Evolutionary conservation across 1,139 yeast genomes (phyloP).

Genomic region (Kazachstania sp.): DNA sequence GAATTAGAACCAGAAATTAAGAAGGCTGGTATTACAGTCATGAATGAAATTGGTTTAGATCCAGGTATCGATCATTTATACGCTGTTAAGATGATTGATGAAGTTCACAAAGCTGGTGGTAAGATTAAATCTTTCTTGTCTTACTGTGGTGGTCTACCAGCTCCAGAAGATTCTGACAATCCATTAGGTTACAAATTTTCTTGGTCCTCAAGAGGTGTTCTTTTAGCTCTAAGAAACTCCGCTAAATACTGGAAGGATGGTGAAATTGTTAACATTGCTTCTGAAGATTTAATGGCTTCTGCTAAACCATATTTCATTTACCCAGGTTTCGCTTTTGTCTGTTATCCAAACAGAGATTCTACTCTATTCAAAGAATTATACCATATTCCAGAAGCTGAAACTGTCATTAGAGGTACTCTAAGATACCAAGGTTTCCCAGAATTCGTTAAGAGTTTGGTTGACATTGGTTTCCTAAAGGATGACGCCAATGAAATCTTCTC

Average conservation of each 20-base stretch:
- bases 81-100: constrained; percentile 96
- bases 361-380: constrained; percentile 88
- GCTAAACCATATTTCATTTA: constrained; percentile 93
- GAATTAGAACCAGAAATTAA: constrained; percentile 71
- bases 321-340: constrained; percentile 92
- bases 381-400: constrained; percentile 93
- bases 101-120: constrained; percentile 86
- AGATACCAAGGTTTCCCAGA: constrained; percentile 99
- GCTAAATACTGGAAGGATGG: constrained; percentile 90
- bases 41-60: constrained; percentile 92
- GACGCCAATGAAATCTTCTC: constrained; percentile 53
- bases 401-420: constrained; percentile 92
- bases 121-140: constrained; percentile 88
- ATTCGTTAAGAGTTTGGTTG: constrained; percentile 90
- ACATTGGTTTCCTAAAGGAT: constrained; percentile 85
- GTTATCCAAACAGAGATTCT: constrained; percentile 97
- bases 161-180: constrained; percentile 95
- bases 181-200: constrained; percentile 98
- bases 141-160: constrained; percentile 98
- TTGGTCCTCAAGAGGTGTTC: constrained; percentile 97
- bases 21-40: constrained; percentile 79
- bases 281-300: constrained; percentile 90
- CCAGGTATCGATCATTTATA: constrained; percentile 98
- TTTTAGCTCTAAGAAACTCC: constrained; percentile 86
- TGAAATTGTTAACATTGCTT: constrained; percentile 64